A percentile compares a stretch with the other conserved stretches of the same genome.
phyloP scores from a whole-genome alignment of 208 protist genomes.

The Leishmania arabica region DNA sequence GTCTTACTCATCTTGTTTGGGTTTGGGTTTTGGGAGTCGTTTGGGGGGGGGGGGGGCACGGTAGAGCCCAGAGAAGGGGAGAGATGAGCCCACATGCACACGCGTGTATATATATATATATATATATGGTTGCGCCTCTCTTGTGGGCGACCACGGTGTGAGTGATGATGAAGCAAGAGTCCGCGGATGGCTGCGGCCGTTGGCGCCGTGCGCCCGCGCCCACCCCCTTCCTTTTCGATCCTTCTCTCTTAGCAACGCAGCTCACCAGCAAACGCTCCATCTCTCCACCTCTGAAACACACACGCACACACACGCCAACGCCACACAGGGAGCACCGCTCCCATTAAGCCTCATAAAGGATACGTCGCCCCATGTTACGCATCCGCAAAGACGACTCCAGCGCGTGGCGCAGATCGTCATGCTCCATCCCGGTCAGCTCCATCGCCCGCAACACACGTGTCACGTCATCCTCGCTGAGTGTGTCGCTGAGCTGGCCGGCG shows the following conservation, averaged over 20 bases:
- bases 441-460: constrained; percentile 64
- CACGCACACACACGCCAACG: not conserved
- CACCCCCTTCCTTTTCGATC: no score
- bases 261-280: not conserved
- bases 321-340: not conserved
- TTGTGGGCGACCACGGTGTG: not conserved
- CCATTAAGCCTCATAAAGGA: constrained; percentile 26
- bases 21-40: no score
- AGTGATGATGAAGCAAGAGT: not conserved
- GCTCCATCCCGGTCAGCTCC: constrained; percentile 52
- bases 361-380: constrained; percentile 35
- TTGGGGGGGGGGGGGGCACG: no score
- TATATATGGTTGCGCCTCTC: no score
- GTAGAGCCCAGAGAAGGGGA: no score
- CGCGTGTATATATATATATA: no score
- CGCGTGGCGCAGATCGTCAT: constrained; percentile 51
- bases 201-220: not conserved
- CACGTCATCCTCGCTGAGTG: constrained; percentile 54
- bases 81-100: no score
- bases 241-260: no score
- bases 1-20: no score
- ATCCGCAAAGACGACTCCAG: constrained; percentile 69
- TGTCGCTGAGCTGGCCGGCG: constrained; percentile 56
- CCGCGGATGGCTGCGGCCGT: no score
- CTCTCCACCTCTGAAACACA: not conserved